Conservation (phyloP, 768 basidiomycete species). For the Fomitopsis serialis region DNA sequence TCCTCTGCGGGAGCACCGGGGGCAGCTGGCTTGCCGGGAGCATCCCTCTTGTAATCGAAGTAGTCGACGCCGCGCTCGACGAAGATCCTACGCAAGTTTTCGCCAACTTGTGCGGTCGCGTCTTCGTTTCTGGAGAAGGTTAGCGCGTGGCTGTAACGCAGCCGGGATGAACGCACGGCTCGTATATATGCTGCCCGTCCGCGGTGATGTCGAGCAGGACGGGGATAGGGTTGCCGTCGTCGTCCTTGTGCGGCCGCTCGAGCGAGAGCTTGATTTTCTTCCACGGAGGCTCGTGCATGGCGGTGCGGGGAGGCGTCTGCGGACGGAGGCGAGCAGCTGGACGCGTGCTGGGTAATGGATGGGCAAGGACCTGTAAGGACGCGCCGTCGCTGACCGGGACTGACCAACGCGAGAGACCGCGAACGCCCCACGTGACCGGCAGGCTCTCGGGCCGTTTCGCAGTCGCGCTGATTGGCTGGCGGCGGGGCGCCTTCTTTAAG, state of each 20-base stretch:
- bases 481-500: neutral
- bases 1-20: constrained; percentile 18
- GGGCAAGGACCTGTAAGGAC: too few relatives aligned
- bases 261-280: constrained; percentile 62
- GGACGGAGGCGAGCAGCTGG: neutral
- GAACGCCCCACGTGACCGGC: neutral
- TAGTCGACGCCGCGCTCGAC: constrained; percentile 71
- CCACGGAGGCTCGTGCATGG: constrained; percentile 35
- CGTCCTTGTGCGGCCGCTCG: constrained; percentile 79
- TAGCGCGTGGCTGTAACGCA: neutral
- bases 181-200: constrained; percentile 64
- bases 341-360: neutral
- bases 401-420: constrained; percentile 1
- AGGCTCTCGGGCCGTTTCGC: neutral
- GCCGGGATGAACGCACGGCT: constrained; percentile 48
- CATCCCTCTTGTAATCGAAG: constrained; percentile 47
- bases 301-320: neutral
- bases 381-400: too few relatives aligned
- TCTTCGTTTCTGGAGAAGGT: constrained; percentile 34
- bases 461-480: neutral
- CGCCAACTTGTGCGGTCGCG: constrained; percentile 52
- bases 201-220: constrained; percentile 62
- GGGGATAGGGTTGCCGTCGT: constrained; percentile 58
- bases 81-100: constrained; percentile 66
- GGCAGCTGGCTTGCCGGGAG: constrained; percentile 9